Percentiles rank a stretch among this genome's conserved stretches.
Conservation (phyloP, 805 yeast species). For the Candida quercuum region DNA sequence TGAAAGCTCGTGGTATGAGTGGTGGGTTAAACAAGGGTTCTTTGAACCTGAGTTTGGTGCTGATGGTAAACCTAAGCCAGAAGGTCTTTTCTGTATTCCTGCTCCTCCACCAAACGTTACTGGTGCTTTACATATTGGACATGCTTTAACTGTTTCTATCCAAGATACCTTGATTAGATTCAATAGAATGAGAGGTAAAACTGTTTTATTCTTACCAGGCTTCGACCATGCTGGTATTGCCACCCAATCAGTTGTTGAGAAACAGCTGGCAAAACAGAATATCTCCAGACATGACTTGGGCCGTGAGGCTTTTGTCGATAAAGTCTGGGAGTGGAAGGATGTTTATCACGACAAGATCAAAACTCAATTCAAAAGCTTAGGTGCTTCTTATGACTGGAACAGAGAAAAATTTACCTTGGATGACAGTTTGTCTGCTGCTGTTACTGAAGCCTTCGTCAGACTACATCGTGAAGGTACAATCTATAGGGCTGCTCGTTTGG, state of each 20-base stretch:
- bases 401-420: slow-evolving; percentile 92
- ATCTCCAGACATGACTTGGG: slow-evolving; percentile 93
- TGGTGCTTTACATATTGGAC: slow-evolving; percentile 98
- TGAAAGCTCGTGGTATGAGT: slow-evolving; percentile 94
- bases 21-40: slow-evolving; percentile 91
- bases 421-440: slow-evolving; percentile 73
- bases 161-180: slow-evolving; percentile 92
- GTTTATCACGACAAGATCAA: slow-evolving; percentile 85
- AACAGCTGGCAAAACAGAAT: slow-evolving; percentile 76
- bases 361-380: slow-evolving; percentile 76
- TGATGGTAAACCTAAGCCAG: slow-evolving; percentile 73
- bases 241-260: slow-evolving; percentile 97
- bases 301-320: slow-evolving; percentile 80
- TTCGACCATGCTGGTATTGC: slow-evolving; percentile 99
- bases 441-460: slow-evolving; percentile 84
- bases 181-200: slow-evolving; percentile 96
- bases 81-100: slow-evolving; percentile 84
- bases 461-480: slow-evolving; percentile 93
- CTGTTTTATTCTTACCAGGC: slow-evolving; percentile 90
- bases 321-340: slow-evolving; percentile 98
- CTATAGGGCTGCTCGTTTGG: slow-evolving; percentile 88
- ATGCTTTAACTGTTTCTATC: slow-evolving; percentile 90
- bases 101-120: slow-evolving; percentile 99
- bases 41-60: slow-evolving; percentile 81
- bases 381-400: slow-evolving; percentile 96